phyloP scores from a whole-genome alignment of 768 basidiomycete species.

The Xerocomellus chrysenteron region DNA sequence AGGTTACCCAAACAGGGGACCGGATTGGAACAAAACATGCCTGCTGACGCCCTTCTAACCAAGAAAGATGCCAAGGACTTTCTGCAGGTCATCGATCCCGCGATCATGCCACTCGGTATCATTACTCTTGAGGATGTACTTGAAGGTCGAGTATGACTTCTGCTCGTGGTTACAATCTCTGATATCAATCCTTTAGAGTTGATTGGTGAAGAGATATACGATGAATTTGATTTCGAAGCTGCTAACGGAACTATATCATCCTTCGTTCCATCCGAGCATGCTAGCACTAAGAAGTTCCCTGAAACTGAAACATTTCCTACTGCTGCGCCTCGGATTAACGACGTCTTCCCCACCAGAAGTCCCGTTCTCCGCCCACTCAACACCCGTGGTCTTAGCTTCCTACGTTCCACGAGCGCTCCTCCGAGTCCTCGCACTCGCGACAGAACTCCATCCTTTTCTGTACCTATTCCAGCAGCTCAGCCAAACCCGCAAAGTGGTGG shows the following conservation, averaged over 20 bases:
- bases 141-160: constrained; percentile 54
- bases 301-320: constrained; percentile 15
- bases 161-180: background rate
- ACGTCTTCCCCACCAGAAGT: constrained; percentile 15
- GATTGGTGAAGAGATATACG: constrained; percentile 91
- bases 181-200: constrained; percentile 52
- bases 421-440: constrained; percentile 44
- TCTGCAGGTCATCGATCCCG: constrained; percentile 77
- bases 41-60: constrained; percentile 81
- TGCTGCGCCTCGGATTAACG: constrained; percentile 3
- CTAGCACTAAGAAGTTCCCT: constrained; percentile 34
- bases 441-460: constrained; percentile 4
- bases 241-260: constrained; percentile 53
- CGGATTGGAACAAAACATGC: constrained; percentile 77
- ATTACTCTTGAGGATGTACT: constrained; percentile 93
- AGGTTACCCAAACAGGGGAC: constrained; percentile 36
- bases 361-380: constrained; percentile 41
- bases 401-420: constrained; percentile 58
- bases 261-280: constrained; percentile 37
- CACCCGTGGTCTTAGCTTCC: constrained; percentile 48
- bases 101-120: constrained; percentile 83
- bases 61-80: constrained; percentile 81
- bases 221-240: constrained; percentile 84
- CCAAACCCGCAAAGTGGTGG: background rate
- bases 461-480: constrained; percentile 4